A percentile compares a stretch with the other conserved stretches of the same genome.
Conservation (phyloP, 257 asterid genomes). For the Primulina huaijiensis region DNA sequence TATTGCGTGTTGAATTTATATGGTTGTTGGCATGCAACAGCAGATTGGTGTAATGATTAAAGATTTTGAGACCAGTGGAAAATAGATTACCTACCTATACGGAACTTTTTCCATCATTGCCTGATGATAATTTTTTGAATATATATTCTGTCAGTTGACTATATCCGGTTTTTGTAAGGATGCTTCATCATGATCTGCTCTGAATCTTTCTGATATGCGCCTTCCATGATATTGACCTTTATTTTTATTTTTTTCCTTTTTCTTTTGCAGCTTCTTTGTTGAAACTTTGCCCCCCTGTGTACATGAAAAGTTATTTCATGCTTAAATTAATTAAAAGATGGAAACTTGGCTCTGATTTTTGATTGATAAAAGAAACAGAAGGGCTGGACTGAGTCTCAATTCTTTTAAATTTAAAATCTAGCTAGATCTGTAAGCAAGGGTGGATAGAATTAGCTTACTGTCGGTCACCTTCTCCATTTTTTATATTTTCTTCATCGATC, state of each 20-base stretch:
- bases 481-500: too few species aligned
- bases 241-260: constrained; percentile 15
- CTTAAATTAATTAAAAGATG: too few species aligned
- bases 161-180: constrained; percentile 39
- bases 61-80: constrained; percentile 33
- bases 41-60: constrained; percentile 73
- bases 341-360: too few species aligned
- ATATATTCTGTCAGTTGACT: constrained; percentile 45
- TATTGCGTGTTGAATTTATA: neutral
- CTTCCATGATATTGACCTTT: constrained; percentile 18
- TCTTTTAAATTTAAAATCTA: too few species aligned
- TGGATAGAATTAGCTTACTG: too few species aligned
- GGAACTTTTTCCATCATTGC: constrained; percentile 49
- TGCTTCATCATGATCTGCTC: constrained; percentile 38
- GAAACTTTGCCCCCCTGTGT: too few species aligned
- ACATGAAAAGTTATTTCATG: too few species aligned
- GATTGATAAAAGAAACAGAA: too few species aligned
- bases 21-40: constrained; percentile 45
- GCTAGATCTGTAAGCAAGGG: too few species aligned
- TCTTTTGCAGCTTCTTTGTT: too few species aligned
- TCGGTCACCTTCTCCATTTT: too few species aligned
- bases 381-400: too few species aligned
- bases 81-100: constrained; percentile 13
- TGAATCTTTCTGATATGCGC: constrained; percentile 33
- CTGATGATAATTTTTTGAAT: constrained; percentile 6